Evolutionary conservation across 345 rosid genomes (phyloP).

Genomic region (Eucalyptus urophylla): DNA sequence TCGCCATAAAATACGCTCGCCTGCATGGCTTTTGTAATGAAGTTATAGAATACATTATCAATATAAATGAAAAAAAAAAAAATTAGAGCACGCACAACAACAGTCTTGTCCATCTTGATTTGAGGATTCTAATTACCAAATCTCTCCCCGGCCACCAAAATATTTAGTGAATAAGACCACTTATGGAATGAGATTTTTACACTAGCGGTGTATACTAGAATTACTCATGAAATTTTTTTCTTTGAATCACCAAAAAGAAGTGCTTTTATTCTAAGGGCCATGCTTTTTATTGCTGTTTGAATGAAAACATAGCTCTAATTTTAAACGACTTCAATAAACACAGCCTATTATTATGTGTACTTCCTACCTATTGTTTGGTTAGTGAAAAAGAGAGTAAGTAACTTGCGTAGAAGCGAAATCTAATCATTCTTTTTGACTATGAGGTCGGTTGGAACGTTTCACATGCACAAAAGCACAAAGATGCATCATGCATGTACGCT

Average conservation of each 20-base stretch:
- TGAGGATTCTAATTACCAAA: not conserved
- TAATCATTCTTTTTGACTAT: not conserved
- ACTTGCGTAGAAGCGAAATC: not conserved
- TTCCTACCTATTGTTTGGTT: not conserved
- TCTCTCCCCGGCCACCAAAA: not conserved
- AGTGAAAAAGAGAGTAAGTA: not conserved
- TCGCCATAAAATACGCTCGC: not conserved
- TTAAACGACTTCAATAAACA: not conserved
- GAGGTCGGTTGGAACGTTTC: not conserved
- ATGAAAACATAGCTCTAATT: no score
- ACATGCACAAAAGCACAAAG: not conserved
- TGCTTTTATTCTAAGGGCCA: not conserved
- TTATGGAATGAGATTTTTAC: not conserved
- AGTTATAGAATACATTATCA: not conserved
- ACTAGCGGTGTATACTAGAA: not conserved
- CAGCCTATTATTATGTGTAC: not conserved
- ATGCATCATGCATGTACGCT: not conserved
- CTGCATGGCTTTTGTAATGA: no score
- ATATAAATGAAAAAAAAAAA: not conserved
- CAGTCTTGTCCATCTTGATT: not conserved
- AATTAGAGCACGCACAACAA: not conserved
- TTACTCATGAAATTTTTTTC: not conserved
- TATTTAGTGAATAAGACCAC: not conserved
- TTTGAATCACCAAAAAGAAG: not conserved
- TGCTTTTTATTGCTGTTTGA: no score